Base-by-base conservation (phyloP, 1,284 basidiomycete species). In the Ceratobasidium sp. region DNA sequence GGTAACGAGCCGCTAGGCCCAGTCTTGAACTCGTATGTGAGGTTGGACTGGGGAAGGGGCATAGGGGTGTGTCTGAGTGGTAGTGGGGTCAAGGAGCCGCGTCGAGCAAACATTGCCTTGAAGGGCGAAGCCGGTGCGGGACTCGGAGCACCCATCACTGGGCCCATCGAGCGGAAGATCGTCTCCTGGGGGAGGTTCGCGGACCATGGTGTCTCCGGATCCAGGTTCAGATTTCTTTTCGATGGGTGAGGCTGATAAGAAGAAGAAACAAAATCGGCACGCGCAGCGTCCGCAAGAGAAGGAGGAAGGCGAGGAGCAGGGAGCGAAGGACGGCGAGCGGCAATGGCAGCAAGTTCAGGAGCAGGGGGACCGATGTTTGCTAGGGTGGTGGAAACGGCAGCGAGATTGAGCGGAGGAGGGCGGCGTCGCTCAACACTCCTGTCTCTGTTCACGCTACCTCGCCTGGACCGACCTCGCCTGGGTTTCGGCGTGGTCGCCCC, bases 201-300 rank as follows among this genome's bases (percentile, higher is more conserved):
- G 13, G 67, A 70, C 67, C 67, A 70, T 21, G 67, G 67, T 30
- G 67, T 70, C 44, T 58, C 67, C n/a, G 67, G 67, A 44, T 70
- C 67, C 38, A 70, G 43, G 44, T 70, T 70, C 43, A 70, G n/a
- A 44, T 70, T 54, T 18, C 67, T 41, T 28, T 70, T 70, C 43
- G 67, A 70, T 18, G 67, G 67, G 44, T 70, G 38, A 16, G 67
- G 67, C 26, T 70, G 67, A 44, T 58, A 70, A 9, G 67, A 70
- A 58, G 67, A 70, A 30, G 67, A 70, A 38, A 70, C 67, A 38
- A 70, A 70, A 35, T 70, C 67, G 43, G 67, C 67, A 26, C 67
- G 67, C 11, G 67, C 67, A 21, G 28, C 54, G 18, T 70, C 67
- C 7, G 67, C 52, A 18, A 70, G 67, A 21, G 54, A 58, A 32